A percentile compares a stretch with the other conserved stretches of the same genome.
Evolutionary conservation across 495 filamentous ascomycete genomes (phyloP).

Genomic region (Hyaloscypha hepaticicola): DNA sequence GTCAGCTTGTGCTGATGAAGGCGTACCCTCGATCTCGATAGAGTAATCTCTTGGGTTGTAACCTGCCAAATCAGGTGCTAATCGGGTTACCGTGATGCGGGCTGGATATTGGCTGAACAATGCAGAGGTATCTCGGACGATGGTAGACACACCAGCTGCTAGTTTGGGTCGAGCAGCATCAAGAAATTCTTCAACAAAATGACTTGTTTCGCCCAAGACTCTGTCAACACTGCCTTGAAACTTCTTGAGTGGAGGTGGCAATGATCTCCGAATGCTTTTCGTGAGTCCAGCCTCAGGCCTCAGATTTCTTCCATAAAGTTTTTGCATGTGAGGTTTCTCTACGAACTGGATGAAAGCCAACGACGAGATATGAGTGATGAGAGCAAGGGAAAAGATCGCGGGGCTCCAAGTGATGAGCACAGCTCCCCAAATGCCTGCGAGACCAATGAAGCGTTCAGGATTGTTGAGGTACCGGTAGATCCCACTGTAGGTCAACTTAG

Average conservation of each 20-base stretch:
- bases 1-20: constrained; percentile 45
- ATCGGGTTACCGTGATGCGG: constrained; percentile 77
- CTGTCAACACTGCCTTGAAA: constrained; percentile 86
- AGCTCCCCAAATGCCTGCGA: constrained; percentile 94
- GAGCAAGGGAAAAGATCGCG: constrained; percentile 77
- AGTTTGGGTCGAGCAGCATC: constrained; percentile 86
- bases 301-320: constrained; percentile 83
- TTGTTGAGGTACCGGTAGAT: constrained; percentile 99
- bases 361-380: constrained; percentile 80
- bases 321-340: constrained; percentile 98
- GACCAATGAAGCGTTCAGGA: constrained; percentile 88
- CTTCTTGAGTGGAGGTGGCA: constrained; percentile 72
- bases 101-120: constrained; percentile 91
- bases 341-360: constrained; percentile 90
- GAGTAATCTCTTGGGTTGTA: constrained; percentile 81
- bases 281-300: constrained; percentile 87
- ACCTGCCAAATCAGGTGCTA: constrained; percentile 80
- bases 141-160: constrained; percentile 78
- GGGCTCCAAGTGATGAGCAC: constrained; percentile 88
- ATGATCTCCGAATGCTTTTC: constrained; percentile 80
- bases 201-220: constrained; percentile 76
- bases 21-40: constrained; percentile 68
- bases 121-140: constrained; percentile 83
- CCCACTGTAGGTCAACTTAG: constrained; percentile 89
- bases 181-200: constrained; percentile 88